These are phyloP conservation scores for Ogataea zsoltii DNA, from an alignment of 805 yeast genomes.

Conservation along the genomic window DNA sequence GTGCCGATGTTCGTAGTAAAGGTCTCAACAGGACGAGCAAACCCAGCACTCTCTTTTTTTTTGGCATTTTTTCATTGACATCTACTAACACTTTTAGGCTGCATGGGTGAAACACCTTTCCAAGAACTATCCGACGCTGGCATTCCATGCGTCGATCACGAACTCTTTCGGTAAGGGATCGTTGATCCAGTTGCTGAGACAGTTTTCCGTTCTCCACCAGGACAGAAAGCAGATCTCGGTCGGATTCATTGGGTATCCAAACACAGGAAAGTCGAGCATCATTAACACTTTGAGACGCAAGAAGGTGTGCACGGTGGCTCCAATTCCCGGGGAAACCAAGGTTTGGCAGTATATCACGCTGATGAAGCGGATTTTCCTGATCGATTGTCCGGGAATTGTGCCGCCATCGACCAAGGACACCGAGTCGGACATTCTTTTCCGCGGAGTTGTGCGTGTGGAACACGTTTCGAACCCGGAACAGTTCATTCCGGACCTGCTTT, in stretches of 20 bases:
- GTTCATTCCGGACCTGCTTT: slow-evolving; percentile 83
- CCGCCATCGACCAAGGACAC: slow-evolving; percentile 92
- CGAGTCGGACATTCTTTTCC: slow-evolving; percentile 86
- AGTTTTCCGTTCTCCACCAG: slow-evolving; percentile 84
- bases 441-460: slow-evolving; percentile 99
- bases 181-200: slow-evolving; percentile 87
- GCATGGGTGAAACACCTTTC: slow-evolving; percentile 98
- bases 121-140: slow-evolving; percentile 88
- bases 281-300: slow-evolving; percentile 91
- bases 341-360: slow-evolving; percentile 98
- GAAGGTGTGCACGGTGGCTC: slow-evolving; percentile 96
- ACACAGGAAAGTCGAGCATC: slow-evolving; percentile 96
- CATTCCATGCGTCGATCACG: slow-evolving; percentile 96
- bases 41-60: neutral
- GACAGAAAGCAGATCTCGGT: slow-evolving; percentile 96
- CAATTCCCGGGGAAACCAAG: slow-evolving; percentile 98
- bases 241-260: slow-evolving; percentile 97
- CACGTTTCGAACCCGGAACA: slow-evolving; percentile 95
- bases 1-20: slow-evolving; percentile 77
- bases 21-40: slow-evolving; percentile 63
- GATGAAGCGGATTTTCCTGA: slow-evolving; percentile 92
- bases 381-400: slow-evolving; percentile 98
- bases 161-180: slow-evolving; percentile 98
- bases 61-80: neutral
- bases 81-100: slow-evolving; percentile 56